A percentile compares a stretch with the other conserved stretches of the same genome.
Evolutionary conservation across 148 eudicot species (phyloP).

Genomic region (Amaranthus hypochondriacus): DNA sequence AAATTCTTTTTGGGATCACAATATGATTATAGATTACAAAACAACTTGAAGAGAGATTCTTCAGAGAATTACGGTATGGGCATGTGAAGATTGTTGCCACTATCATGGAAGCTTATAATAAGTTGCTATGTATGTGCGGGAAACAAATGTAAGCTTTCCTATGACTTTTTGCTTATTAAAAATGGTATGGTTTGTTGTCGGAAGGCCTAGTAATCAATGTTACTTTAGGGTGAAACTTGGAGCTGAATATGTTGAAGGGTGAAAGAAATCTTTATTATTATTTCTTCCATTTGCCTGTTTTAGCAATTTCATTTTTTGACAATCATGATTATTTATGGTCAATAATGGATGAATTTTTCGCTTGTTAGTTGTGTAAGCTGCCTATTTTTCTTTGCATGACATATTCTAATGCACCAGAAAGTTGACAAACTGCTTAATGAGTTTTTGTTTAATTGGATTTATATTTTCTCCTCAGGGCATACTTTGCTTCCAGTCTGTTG

Average conservation of each 20-base stretch:
- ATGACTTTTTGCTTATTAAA: not conserved
- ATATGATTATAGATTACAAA: constrained; percentile 55
- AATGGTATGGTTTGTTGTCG: not conserved
- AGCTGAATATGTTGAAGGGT: not conserved
- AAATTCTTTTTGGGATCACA: constrained; percentile 1
- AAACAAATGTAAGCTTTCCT: constrained; percentile 66
- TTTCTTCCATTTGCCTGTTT: not conserved
- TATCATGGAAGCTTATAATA: constrained; percentile 59
- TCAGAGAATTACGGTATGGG: constrained; percentile 73
- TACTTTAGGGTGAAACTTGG: not conserved
- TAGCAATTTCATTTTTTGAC: not conserved
- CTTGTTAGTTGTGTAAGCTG: not conserved
- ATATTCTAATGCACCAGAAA: not conserved
- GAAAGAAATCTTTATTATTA: not conserved
- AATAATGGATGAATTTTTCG: not conserved
- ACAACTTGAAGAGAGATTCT: constrained; percentile 85
- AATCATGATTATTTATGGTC: not conserved
- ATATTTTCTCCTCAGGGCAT: constrained; percentile 47
- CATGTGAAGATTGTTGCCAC: constrained; percentile 55
- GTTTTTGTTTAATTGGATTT: constrained; percentile 9
- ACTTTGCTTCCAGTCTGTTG: constrained; percentile 69
- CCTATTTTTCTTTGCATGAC: not conserved
- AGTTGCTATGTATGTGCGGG: constrained; percentile 68
- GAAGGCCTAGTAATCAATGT: not conserved
- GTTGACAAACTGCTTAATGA: not conserved